Evolutionary conservation across 2,329 filamentous ascomycete genomes (phyloP).

Genomic region (Trichoderma endophyticum): DNA sequence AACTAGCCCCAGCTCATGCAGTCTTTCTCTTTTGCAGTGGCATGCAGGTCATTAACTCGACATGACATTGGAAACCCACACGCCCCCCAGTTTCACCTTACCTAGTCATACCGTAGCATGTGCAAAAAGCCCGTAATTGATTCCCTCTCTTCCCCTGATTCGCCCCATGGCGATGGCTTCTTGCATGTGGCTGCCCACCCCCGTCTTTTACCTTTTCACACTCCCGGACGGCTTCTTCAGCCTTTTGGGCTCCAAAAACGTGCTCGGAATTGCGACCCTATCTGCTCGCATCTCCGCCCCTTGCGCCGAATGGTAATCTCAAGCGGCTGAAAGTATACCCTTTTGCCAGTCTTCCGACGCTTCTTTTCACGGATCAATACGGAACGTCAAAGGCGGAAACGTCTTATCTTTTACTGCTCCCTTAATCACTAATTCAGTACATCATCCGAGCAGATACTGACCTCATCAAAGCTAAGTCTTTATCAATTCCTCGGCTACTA

Average conservation of each 20-base stretch:
- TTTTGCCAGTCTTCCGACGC: not conserved
- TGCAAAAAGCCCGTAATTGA: not conserved
- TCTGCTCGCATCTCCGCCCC: conserved; percentile 10
- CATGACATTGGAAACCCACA: not conserved
- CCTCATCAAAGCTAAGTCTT: not conserved
- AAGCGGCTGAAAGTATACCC: conserved; percentile 12
- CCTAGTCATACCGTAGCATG: not conserved
- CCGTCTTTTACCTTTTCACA: not conserved
- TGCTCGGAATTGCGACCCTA: conserved; percentile 14
- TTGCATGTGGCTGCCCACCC: not conserved
- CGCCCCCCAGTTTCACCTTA: not conserved
- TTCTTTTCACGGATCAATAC: conserved; percentile 4
- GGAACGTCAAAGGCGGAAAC: not conserved
- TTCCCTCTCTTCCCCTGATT: conserved; percentile 8
- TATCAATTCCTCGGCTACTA: not conserved
- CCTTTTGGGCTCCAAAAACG: not conserved
- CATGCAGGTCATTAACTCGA: conserved; percentile 4
- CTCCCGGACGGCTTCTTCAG: not conserved
- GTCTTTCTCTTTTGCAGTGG: not conserved
- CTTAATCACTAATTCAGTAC: not conserved
- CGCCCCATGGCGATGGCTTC: not conserved
- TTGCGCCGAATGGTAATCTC: not conserved
- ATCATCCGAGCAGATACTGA: not conserved
- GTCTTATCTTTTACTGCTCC: not conserved
- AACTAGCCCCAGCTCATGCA: not conserved